These are phyloP conservation scores for Leccinellum rugosiceps DNA, from an alignment of 768 basidiomycete species.

Conservation along the genomic window DNA sequence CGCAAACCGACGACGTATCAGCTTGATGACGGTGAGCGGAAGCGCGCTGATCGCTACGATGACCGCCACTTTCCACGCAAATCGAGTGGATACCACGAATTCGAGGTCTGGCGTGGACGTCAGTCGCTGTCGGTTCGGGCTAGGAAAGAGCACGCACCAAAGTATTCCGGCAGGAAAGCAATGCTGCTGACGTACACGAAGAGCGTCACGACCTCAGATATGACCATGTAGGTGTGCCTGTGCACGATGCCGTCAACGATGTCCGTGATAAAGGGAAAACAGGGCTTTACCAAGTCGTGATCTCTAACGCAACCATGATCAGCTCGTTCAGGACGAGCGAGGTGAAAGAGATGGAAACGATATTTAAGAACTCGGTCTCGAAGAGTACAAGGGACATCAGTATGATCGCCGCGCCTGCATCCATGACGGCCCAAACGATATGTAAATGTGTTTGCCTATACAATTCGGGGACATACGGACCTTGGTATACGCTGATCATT, in stretches of 20 bases:
- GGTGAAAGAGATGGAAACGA: constrained; percentile 97
- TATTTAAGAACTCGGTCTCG: constrained; percentile 96
- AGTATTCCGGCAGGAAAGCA: constrained; percentile 92
- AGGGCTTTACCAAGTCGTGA: constrained; percentile 88
- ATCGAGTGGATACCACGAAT: constrained; percentile 84
- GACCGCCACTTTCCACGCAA: constrained; percentile 92
- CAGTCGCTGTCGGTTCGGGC: no score
- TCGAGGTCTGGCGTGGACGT: no score
- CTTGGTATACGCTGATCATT: constrained; percentile 97
- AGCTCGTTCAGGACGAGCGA: constrained; percentile 94
- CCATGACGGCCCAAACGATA: background rate
- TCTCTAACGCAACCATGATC: constrained; percentile 98
- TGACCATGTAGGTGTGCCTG: constrained; percentile 95
- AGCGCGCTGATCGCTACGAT: constrained; percentile 94
- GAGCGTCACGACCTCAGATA: constrained; percentile 87
- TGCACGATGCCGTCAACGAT: background rate
- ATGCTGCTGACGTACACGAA: constrained; percentile 89
- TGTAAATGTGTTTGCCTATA: background rate
- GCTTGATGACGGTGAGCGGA: constrained; percentile 88
- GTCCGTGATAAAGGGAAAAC: background rate
- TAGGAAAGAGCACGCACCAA: constrained; percentile 57
- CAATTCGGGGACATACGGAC: constrained; percentile 36
- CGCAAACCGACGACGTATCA: constrained; percentile 79
- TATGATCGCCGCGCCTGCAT: constrained; percentile 93
- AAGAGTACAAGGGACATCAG: constrained; percentile 94